Conservation (phyloP, 768 basidiomycete genomes). For the Udeniomyces megalosporus region DNA sequence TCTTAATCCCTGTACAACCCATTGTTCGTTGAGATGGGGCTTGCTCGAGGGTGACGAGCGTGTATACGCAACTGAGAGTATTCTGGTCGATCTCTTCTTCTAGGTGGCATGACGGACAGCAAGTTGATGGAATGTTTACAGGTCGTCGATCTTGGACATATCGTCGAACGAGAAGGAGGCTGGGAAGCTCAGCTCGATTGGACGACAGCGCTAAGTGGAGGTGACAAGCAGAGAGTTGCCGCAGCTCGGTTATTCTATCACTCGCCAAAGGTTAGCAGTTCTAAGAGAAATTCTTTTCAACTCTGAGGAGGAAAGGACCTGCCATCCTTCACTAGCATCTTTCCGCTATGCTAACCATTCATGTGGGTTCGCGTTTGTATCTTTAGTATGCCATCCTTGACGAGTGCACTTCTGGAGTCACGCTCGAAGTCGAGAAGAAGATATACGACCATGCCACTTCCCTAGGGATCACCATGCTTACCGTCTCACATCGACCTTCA, state of each 20-base stretch:
- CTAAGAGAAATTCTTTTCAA: slow-evolving; percentile 1
- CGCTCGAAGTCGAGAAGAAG: slow-evolving; percentile 72
- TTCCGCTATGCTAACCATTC: neutral
- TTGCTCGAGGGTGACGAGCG: too few species aligned
- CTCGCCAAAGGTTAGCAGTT: slow-evolving; percentile 66
- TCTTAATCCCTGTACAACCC: neutral
- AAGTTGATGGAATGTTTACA: slow-evolving; percentile 56
- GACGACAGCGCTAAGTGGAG: slow-evolving; percentile 34
- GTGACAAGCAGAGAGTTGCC: slow-evolving; percentile 47
- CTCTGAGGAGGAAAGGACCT: neutral
- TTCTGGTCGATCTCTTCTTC: too few species aligned
- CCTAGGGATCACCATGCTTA: slow-evolving; percentile 17
- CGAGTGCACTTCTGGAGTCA: slow-evolving; percentile 89
- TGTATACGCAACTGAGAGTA: too few species aligned
- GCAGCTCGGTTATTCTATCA: slow-evolving; percentile 97
- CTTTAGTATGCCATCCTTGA: slow-evolving; percentile 83
- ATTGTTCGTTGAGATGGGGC: neutral
- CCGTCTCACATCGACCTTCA: slow-evolving; percentile 16
- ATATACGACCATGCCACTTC: slow-evolving; percentile 41
- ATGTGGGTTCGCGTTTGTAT: neutral
- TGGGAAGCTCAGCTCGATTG: slow-evolving; percentile 83
- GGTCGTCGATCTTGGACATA: slow-evolving; percentile 63
- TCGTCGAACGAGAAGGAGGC: slow-evolving; percentile 90
- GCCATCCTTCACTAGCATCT: too few species aligned
- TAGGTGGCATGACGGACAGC: slow-evolving; percentile 56